Base-by-base conservation (phyloP, 1,139 yeast species). In the Diutina pseudorugosa region DNA sequence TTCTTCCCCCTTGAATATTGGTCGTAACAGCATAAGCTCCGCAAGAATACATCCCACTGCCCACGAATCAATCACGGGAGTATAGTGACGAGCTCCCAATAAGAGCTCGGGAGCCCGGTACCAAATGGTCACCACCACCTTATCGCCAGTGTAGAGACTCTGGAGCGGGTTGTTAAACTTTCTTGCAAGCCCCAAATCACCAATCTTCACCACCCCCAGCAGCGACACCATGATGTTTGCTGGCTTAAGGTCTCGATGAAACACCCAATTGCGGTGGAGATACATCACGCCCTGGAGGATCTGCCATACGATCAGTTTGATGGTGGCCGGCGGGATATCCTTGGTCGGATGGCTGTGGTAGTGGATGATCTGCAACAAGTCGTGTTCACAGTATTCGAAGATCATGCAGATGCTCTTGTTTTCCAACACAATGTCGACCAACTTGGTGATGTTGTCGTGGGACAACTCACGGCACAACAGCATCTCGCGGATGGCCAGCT, bases 101-200 rank as follows among this genome's bases (percentile, higher is more conserved):
- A 93, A 71, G 49, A 93, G 71, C 64, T 93, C 98, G 0, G 98
- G 98, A 0, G 98, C 97, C 58, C 98, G 76, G 65, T 93, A 93
- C 98, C 98, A 93, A 55, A 93, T 93, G 0, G 98, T 93, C 9
- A 93, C 98, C 53, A 93, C 98, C 19, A 94, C 97, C 67, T 93
- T 93, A 67, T 93, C 98, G 36, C 98, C 98, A 11, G 94, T 80
- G 62, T 87, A 93, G 27, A 94, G 72, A 48, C 95, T 83, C 63
- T 93, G 98, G 44, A 93, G 66, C 12, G 96, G 95, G 60, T 89
- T 88, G 58, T 85, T 85, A 68, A 91, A 93, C 59, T 88, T 82
- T 55, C 98, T 75, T 0, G 98, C 98, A 47, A 93, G 73, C 1
- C 99, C 99, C 60, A 93, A 75, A 69, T 93, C 98, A 33, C 98